A percentile compares a stretch with the other conserved stretches of the same genome.
phyloP scores from a whole-genome alignment of 208 protist genomes.

The Crithidia thermophila region DNA sequence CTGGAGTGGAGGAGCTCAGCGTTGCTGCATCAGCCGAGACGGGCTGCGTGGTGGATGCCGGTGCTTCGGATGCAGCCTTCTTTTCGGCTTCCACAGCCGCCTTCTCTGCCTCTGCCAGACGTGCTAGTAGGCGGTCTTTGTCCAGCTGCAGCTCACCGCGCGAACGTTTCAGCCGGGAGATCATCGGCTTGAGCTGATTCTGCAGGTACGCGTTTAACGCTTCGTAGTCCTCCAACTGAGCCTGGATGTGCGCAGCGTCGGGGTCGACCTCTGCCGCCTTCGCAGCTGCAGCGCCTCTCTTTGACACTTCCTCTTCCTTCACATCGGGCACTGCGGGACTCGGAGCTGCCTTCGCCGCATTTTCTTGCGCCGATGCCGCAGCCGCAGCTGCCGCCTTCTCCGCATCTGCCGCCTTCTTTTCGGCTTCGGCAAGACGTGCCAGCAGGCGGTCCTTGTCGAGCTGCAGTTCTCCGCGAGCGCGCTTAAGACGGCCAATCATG shows the following conservation, averaged over 20 bases:
- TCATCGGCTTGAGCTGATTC: conserved; percentile 25
- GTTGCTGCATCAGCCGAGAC: too few relatives aligned
- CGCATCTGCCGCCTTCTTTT: background rate
- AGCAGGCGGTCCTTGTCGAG: conserved; percentile 18
- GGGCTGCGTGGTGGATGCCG: too few relatives aligned
- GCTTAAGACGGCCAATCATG: conserved; percentile 13
- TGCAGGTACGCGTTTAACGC: conserved; percentile 22
- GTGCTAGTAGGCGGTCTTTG: background rate
- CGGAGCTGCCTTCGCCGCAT: too few relatives aligned
- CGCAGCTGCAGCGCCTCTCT: too few relatives aligned
- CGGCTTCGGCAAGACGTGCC: background rate
- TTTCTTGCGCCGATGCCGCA: background rate
- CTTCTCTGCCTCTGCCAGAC: background rate
- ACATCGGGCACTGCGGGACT: too few relatives aligned
- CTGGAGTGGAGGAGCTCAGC: too few relatives aligned
- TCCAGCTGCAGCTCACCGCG: conserved; percentile 13
- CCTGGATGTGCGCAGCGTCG: background rate
- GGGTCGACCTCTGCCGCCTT: background rate
- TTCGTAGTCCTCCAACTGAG: conserved; percentile 27
- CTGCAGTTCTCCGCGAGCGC: conserved; percentile 24
- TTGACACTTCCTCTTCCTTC: too few relatives aligned
- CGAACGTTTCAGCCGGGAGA: conserved; percentile 9
- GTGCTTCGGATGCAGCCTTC: too few relatives aligned
- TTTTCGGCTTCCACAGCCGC: background rate
- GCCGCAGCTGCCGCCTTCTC: background rate